Evolutionary conservation across 176 grass and related monocot genomes (phyloP), one percentile per base, ranked within the genome.

Genomic region (Musa itinerans): DNA sequence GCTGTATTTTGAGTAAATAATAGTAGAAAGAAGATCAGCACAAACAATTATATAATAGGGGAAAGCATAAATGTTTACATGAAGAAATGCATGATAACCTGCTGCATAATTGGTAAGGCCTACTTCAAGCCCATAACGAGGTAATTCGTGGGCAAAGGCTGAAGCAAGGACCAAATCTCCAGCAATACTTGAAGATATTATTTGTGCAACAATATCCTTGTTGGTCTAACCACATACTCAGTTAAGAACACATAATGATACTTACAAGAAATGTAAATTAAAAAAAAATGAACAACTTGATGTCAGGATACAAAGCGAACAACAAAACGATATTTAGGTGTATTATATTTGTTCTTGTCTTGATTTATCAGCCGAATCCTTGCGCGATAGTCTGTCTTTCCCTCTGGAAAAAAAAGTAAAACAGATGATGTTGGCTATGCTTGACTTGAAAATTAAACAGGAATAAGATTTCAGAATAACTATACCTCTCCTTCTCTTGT

Each of bases 261-360:
- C 57, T 48, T 21, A 10, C 8, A 16, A 1, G 67, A 16, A 72
- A 34, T 0, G 50, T 22, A n/a, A 12, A 19, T 29, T 9, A 19
- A 61, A 19, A 23, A 29, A 2, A 7, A 1, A 61, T n/a, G 2
- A 69, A 15, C 2, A 0, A 23, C 9, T 17, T 51, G 9, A 2
- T 11, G 2, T 2, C 21, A 87, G 85, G 85, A 87, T 87, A 87
- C 85, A 68, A 92, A 92, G 26, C 89, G 54, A 27, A 92, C 86
- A 70, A 92, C 86, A 49, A 88, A 85, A 9, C 89, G 68, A 76
- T 92, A 88, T 68, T 92, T 92, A 1, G 89, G 86, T 0, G 89
- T 92, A 17, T 83, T 88, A 56, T 88, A 92, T 25, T 92, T 92
- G 54, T 92, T 92, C 43, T 92, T 92, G 78, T 92, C 89, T 21